These are phyloP conservation scores for Podospora pseudoanserina DNA, from an alignment of 495 filamentous ascomycete species.

Conservation along the genomic window DNA sequence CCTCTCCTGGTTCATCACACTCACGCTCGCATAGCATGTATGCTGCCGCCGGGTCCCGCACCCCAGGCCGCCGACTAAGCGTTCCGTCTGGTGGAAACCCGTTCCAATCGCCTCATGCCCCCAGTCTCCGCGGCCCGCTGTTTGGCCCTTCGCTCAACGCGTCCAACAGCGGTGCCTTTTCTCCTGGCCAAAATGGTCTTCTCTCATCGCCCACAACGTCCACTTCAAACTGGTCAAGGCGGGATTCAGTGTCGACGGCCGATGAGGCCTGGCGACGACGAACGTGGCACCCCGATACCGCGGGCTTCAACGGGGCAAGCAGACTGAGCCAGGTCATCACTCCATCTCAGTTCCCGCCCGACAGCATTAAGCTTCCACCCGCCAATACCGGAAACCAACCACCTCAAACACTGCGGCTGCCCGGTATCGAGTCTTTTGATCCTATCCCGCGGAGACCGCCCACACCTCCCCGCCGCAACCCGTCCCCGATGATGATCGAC, in stretches of 20 bases:
- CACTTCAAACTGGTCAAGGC: conserved; percentile 58
- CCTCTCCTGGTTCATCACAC: conserved; percentile 65
- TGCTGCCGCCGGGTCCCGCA: conserved; percentile 49
- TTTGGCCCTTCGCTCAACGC: conserved; percentile 50
- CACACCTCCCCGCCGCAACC: conserved; percentile 59
- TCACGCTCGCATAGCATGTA: conserved; percentile 66
- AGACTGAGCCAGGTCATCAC: conserved; percentile 50
- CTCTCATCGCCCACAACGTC: conserved; percentile 68
- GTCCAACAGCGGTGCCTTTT: conserved; percentile 54
- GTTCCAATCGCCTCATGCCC: conserved; percentile 63
- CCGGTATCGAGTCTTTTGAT: conserved; percentile 89
- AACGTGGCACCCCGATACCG: conserved; percentile 86
- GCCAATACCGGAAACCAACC: conserved; percentile 37
- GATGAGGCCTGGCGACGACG: conserved; percentile 77
- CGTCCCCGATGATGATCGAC: conserved; percentile 69
- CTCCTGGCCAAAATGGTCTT: conserved; percentile 51
- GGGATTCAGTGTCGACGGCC: conserved; percentile 56
- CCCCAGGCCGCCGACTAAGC: conserved; percentile 71
- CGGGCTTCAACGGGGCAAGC: conserved; percentile 45
- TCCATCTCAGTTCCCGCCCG: conserved; percentile 57
- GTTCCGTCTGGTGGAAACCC: conserved; percentile 74
- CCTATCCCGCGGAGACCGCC: conserved; percentile 58
- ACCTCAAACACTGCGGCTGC: conserved; percentile 56
- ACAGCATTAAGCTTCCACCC: conserved; percentile 52
- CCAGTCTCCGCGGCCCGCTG: conserved; percentile 54